These are phyloP conservation scores for Xylaria castorea DNA, from an alignment of 495 filamentous ascomycete genomes.

Conservation along the genomic window DNA sequence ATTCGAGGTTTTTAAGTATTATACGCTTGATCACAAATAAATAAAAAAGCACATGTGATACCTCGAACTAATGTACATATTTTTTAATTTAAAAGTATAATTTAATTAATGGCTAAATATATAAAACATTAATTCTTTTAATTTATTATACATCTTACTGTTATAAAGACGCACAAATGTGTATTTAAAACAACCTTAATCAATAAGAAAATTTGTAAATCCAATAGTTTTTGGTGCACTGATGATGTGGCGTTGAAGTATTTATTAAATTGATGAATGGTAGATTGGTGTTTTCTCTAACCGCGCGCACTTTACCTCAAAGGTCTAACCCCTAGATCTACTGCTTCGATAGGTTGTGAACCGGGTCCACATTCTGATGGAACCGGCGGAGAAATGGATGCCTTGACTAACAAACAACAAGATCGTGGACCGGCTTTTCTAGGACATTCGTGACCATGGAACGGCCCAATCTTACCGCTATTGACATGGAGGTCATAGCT, in stretches of 20 bases:
- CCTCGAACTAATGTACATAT: too few species aligned
- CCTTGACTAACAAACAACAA: background rate
- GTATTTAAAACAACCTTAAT: too few species aligned
- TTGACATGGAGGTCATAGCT: background rate
- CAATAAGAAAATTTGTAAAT: background rate
- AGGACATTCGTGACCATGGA: background rate
- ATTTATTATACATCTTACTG: too few species aligned
- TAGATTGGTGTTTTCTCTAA: background rate
- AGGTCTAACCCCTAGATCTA: background rate
- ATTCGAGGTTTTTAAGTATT: background rate
- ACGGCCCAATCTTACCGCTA: slow-evolving; percentile 8
- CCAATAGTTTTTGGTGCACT: background rate
- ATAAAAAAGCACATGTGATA: too few species aligned
- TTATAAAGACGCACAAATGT: too few species aligned
- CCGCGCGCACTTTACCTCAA: background rate
- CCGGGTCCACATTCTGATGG: slow-evolving; percentile 5
- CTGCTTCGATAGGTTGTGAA: background rate
- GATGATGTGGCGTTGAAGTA: background rate
- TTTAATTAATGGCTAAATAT: background rate
- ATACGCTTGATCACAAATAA: background rate
- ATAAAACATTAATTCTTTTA: too few species aligned
- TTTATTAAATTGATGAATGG: background rate
- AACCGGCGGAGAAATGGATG: background rate
- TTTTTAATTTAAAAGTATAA: too few species aligned
- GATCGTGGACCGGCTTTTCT: background rate